Conservation (phyloP, 2,329 filamentous ascomycete species). For the Fonsecaea monophora region DNA sequence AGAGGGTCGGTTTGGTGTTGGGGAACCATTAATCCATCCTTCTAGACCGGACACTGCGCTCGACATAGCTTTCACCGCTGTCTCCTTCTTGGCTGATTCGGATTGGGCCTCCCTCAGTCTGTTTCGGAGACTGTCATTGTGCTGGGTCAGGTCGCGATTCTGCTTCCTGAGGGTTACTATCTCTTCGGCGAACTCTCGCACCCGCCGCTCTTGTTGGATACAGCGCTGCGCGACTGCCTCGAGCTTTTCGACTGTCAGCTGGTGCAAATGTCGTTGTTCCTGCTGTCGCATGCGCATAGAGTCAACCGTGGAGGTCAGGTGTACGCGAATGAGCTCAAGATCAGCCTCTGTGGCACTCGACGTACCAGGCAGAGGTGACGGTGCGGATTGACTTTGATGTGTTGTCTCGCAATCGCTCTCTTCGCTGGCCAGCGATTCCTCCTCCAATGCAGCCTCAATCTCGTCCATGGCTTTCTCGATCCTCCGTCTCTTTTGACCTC, state of each 20-base stretch:
- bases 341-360: conserved; percentile 15
- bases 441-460: conserved; percentile 32
- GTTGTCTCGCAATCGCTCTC: conserved; percentile 20
- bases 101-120: conserved; percentile 25
- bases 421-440: conserved; percentile 7
- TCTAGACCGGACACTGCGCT: conserved; percentile 40
- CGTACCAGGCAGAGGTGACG: neutral
- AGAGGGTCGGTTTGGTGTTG: conserved; percentile 21
- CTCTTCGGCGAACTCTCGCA: conserved; percentile 34
- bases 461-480: conserved; percentile 25
- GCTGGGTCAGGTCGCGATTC: conserved; percentile 31
- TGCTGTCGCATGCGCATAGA: conserved; percentile 40
- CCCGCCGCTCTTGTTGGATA: conserved; percentile 33
- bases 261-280: conserved; percentile 39
- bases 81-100: conserved; percentile 35
- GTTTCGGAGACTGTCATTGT: conserved; percentile 31
- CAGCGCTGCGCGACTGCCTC: conserved; percentile 39
- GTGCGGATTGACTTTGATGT: conserved; percentile 1
- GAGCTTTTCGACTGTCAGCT: conserved; percentile 37
- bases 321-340: conserved; percentile 27
- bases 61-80: conserved; percentile 41
- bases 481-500: conserved; percentile 25
- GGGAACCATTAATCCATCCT: conserved; percentile 40
- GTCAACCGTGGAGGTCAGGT: conserved; percentile 34
- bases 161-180: conserved; percentile 28